phyloP scores from a whole-genome alignment of 805 yeast species.

The Kluyveromyces starmeri region DNA sequence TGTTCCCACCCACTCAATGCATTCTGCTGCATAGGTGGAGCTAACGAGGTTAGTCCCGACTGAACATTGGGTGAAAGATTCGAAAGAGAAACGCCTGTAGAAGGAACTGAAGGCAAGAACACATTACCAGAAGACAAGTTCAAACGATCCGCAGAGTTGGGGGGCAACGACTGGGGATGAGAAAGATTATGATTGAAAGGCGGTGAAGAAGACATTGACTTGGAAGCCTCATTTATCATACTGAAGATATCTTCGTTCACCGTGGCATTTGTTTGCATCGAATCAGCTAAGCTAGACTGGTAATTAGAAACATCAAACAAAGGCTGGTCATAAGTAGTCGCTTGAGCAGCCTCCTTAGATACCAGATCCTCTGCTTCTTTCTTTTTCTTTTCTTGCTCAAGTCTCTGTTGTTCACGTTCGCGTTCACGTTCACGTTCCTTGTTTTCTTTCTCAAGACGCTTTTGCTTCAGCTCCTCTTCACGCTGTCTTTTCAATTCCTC shows the following conservation, averaged over 20 bases:
- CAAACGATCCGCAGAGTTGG: neutral
- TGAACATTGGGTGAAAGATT: constrained; percentile 2
- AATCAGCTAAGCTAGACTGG: constrained; percentile 4
- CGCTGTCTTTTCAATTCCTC: constrained; percentile 34
- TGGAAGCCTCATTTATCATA: constrained; percentile 24
- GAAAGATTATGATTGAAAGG: constrained; percentile 12
- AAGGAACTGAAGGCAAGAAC: neutral
- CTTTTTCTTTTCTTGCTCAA: constrained; percentile 20
- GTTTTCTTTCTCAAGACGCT: constrained; percentile 23
- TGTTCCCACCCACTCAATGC: constrained; percentile 1
- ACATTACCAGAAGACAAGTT: neutral
- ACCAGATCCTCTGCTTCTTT: constrained; percentile 14
- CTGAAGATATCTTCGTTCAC: constrained; percentile 21
- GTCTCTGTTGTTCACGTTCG: constrained; percentile 1
- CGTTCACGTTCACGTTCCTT: constrained; percentile 22
- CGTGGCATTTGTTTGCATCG: constrained; percentile 1
- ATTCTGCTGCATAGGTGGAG: neutral
- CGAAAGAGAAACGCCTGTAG: neutral
- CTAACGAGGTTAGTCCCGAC: neutral
- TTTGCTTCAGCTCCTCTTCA: constrained; percentile 31
- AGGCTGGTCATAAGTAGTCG: constrained; percentile 7
- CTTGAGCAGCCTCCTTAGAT: constrained; percentile 27
- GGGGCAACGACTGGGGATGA: constrained; percentile 7
- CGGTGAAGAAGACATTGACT: constrained; percentile 15
- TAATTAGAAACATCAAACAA: constrained; percentile 20